Evolutionary conservation across 768 basidiomycete species (phyloP).

Genomic region (Rhodocollybia butyracea): DNA sequence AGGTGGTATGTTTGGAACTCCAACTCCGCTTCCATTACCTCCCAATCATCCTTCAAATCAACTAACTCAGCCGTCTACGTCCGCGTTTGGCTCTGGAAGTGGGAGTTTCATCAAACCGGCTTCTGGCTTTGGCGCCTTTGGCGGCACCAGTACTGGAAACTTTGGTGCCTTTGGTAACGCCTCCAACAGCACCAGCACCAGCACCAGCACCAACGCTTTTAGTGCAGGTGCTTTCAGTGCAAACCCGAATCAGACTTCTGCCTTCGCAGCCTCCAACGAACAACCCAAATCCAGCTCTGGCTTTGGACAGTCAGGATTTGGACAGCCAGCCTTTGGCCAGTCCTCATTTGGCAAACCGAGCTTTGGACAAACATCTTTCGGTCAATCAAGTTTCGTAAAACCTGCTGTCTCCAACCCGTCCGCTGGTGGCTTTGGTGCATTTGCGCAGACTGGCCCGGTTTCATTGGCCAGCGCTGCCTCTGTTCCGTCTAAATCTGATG

Average conservation of each 20-base stretch:
- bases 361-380: conserved; percentile 37
- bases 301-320: conserved; percentile 28
- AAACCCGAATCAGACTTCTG: conserved; percentile 9
- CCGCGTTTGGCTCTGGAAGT: conserved; percentile 11
- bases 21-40: conserved; percentile 18
- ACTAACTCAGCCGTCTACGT: conserved; percentile 13
- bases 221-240: conserved; percentile 30
- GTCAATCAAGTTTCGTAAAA: conserved; percentile 34
- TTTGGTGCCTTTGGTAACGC: conserved; percentile 30
- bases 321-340: conserved; percentile 24
- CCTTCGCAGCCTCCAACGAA: conserved; percentile 15
- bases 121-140: conserved; percentile 29
- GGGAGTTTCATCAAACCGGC: conserved; percentile 27
- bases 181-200: conserved; percentile 18
- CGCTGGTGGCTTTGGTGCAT: conserved; percentile 8
- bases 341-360: conserved; percentile 33
- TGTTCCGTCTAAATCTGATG: conserved; percentile 14
- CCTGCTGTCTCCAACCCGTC: background rate
- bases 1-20: conserved; percentile 29
- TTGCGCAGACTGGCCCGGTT: background rate
- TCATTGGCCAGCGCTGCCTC: background rate
- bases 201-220: conserved; percentile 22
- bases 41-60: conserved; percentile 21
- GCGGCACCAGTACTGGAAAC: conserved; percentile 8
- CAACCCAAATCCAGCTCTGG: conserved; percentile 16